These are phyloP conservation scores for Colletotrichum karsti DNA, from an alignment of 2,329 filamentous ascomycete genomes.

Conservation along the genomic window DNA sequence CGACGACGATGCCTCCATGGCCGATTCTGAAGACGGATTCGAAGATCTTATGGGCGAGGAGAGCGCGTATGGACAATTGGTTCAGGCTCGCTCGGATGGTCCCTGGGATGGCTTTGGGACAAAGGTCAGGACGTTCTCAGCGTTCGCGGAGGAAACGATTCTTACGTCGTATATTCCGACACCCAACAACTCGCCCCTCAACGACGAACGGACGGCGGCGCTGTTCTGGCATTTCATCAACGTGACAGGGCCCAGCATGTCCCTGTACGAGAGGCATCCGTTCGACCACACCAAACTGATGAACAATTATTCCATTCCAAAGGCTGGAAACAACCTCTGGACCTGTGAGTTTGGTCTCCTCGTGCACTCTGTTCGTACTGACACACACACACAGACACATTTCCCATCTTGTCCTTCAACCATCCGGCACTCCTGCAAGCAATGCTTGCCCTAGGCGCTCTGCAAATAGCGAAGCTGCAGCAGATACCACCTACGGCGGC, in stretches of 20 bases:
- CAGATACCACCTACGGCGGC: constrained; percentile 79
- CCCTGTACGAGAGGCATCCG: constrained; percentile 85
- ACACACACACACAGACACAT: constrained; percentile 70
- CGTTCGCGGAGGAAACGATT: constrained; percentile 56
- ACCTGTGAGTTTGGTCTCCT: constrained; percentile 55
- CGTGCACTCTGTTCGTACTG: too few species aligned
- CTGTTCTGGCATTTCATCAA: constrained; percentile 94
- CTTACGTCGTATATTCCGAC: constrained; percentile 74
- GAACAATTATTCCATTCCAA: constrained; percentile 66
- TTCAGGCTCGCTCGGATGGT: constrained; percentile 44
- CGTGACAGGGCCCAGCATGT: constrained; percentile 86
- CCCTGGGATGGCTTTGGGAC: constrained; percentile 52
- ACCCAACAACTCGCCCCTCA: constrained; percentile 75
- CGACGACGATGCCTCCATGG: constrained; percentile 70
- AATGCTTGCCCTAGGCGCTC: constrained; percentile 84
- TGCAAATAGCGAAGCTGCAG: constrained; percentile 89
- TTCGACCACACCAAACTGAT: constrained; percentile 76
- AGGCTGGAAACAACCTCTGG: constrained; percentile 72
- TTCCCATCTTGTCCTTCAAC: constrained; percentile 84
- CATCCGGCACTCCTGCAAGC: constrained; percentile 90
- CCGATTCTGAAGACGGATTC: constrained; percentile 67
- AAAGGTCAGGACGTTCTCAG: constrained; percentile 57
- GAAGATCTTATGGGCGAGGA: constrained; percentile 48
- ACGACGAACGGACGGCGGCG: constrained; percentile 79
- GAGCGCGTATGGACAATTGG: constrained; percentile 46